phyloP scores from a whole-genome alignment of 192 early-diverging fungal species.

The Coemansia javaensis region DNA sequence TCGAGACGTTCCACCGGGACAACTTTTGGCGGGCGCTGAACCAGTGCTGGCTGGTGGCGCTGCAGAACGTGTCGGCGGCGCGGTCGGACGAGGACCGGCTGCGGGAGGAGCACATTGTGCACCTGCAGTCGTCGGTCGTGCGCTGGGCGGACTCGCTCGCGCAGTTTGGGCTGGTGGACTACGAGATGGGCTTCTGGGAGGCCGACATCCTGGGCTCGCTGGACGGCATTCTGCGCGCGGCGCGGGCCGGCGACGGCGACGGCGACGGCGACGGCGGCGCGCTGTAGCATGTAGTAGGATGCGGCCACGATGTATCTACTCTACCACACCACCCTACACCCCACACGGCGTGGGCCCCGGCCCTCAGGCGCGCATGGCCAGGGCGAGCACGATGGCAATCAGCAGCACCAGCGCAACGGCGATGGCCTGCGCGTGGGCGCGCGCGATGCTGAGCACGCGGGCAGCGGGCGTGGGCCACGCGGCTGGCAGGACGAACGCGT shows the following conservation, averaged over 20 bases:
- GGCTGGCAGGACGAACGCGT: conserved; percentile 55
- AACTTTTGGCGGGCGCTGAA: conserved; percentile 72
- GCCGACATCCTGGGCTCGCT: conserved; percentile 67
- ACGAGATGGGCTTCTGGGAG: conserved; percentile 80
- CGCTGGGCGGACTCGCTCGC: conserved; percentile 67
- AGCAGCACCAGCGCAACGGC: conserved; percentile 22
- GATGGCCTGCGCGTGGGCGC: conserved; percentile 20
- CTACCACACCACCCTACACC: neutral
- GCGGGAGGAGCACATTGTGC: conserved; percentile 54
- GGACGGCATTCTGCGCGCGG: conserved; percentile 42
- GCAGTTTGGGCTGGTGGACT: conserved; percentile 74
- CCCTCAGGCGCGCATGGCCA: conserved; percentile 12
- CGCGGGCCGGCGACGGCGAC: neutral
- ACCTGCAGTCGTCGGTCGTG: conserved; percentile 57
- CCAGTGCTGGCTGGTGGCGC: conserved; percentile 70
- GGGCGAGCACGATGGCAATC: conserved; percentile 19
- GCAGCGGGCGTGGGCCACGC: conserved; percentile 36
- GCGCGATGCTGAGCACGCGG: neutral
- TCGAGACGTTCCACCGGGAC: conserved; percentile 56
- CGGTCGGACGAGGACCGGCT: conserved; percentile 53
- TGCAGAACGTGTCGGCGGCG: conserved; percentile 54
- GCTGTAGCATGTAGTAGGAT: neutral
- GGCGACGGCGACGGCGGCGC: neutral
- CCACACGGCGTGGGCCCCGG: neutral
- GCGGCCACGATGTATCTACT: neutral